Evolutionary conservation across 768 basidiomycete genomes (phyloP).

Genomic region (Rhodotorula kratochvilovae): DNA sequence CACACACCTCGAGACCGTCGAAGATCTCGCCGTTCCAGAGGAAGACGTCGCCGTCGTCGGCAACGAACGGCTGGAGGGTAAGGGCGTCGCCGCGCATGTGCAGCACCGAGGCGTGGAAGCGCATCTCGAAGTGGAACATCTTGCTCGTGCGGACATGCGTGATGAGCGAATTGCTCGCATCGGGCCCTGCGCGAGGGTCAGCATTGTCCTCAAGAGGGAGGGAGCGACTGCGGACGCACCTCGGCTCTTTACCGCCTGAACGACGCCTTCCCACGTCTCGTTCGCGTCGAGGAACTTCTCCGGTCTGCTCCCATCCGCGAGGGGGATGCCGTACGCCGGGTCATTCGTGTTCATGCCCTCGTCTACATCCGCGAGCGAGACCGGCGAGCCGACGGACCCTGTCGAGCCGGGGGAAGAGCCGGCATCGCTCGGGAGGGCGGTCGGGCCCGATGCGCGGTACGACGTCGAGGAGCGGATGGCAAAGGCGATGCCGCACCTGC

Average conservation of each 20-base stretch:
- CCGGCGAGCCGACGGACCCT: background rate
- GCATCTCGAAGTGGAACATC: constrained; percentile 2
- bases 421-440: background rate
- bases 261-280: constrained; percentile 4
- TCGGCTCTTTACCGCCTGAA: constrained; percentile 6
- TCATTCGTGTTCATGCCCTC: background rate
- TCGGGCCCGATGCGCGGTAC: background rate
- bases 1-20: constrained; percentile 66
- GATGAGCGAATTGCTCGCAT: background rate
- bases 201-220: background rate
- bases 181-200: constrained; percentile 22
- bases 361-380: background rate
- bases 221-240: background rate
- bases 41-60: constrained; percentile 67
- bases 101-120: constrained; percentile 70
- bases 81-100: constrained; percentile 60
- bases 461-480: constrained; percentile 1
- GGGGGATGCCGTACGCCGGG: background rate
- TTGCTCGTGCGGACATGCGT: background rate
- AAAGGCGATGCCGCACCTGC: constrained; percentile 31
- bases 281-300: background rate
- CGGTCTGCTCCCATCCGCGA: background rate
- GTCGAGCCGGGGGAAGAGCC: background rate
- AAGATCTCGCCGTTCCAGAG: constrained; percentile 55
- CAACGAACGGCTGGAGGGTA: constrained; percentile 65